Evolutionary conservation across 1,284 basidiomycete genomes (phyloP).

Genomic region (Earliella scabrosa): DNA sequence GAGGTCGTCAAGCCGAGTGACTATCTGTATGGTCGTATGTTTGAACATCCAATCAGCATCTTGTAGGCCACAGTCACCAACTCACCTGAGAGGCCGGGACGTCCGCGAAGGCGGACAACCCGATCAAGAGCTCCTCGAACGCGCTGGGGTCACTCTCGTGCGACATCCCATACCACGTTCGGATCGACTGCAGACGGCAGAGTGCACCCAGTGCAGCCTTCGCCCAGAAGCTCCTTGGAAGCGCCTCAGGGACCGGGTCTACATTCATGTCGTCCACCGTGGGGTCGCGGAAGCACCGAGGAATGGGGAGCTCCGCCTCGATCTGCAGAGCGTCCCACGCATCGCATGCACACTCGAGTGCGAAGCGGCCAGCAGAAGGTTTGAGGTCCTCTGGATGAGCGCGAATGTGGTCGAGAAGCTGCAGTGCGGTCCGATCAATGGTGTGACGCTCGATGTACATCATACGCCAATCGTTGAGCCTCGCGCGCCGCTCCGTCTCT

Average conservation of each 20-base stretch:
- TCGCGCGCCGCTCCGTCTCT: constrained; percentile 40
- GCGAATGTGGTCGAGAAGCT: constrained; percentile 45
- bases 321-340: constrained; percentile 55
- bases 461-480: constrained; percentile 45
- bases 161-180: constrained; percentile 43
- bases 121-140: constrained; percentile 54
- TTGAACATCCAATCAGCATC: neutral
- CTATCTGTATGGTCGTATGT: neutral
- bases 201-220: constrained; percentile 47
- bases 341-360: constrained; percentile 45
- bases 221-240: constrained; percentile 62
- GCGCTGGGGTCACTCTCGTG: constrained; percentile 26
- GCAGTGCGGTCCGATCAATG: constrained; percentile 47
- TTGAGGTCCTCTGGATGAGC: constrained; percentile 38
- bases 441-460: constrained; percentile 49
- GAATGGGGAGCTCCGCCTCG: constrained; percentile 41
- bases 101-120: constrained; percentile 61
- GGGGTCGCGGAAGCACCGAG: constrained; percentile 34
- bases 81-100: constrained; percentile 48
- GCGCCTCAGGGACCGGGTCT: constrained; percentile 36
- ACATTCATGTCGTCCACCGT: constrained; percentile 19
- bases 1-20: constrained; percentile 43
- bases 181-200: constrained; percentile 46
- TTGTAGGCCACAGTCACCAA: neutral
- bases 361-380: constrained; percentile 40